These are phyloP conservation scores for Giardia muris DNA, from an alignment of 208 protist species.

Conservation along the genomic window DNA sequence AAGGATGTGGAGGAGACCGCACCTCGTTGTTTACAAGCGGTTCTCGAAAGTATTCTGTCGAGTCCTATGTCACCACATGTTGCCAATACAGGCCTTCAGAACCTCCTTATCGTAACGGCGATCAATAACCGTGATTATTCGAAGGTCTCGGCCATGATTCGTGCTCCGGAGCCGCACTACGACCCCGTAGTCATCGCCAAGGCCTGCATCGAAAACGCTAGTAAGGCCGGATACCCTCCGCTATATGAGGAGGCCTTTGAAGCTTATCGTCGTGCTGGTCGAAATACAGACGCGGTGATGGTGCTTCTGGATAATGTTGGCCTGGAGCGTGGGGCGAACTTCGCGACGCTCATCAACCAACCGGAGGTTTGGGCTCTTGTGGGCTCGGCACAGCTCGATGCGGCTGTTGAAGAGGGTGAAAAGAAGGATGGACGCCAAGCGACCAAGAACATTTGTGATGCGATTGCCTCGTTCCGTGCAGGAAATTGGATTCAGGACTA, in stretches of 20 bases:
- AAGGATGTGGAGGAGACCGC: slow-evolving; percentile 64
- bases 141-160: slow-evolving; percentile 45
- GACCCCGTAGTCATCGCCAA: slow-evolving; percentile 85
- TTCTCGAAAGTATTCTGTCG: slow-evolving; percentile 95
- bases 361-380: slow-evolving; percentile 76
- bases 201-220: slow-evolving; percentile 87
- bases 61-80: slow-evolving; percentile 56
- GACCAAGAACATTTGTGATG: slow-evolving; percentile 71
- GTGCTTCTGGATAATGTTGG: slow-evolving; percentile 85
- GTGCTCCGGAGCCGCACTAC: slow-evolving; percentile 85
- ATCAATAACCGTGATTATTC: slow-evolving; percentile 64
- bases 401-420: slow-evolving; percentile 65
- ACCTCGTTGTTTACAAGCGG: slow-evolving; percentile 91
- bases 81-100: slow-evolving; percentile 93
- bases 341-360: slow-evolving; percentile 69
- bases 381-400: slow-evolving; percentile 71
- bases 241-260: slow-evolving; percentile 93
- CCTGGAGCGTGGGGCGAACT: slow-evolving; percentile 72
- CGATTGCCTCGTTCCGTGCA: not conserved
- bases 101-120: slow-evolving; percentile 96
- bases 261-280: slow-evolving; percentile 82
- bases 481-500: not conserved
- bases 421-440: slow-evolving; percentile 91
- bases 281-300: slow-evolving; percentile 76
- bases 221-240: slow-evolving; percentile 65